Evolutionary conservation across 805 yeast genomes (phyloP).

Genomic region (Metschnikowia henanensis): DNA sequence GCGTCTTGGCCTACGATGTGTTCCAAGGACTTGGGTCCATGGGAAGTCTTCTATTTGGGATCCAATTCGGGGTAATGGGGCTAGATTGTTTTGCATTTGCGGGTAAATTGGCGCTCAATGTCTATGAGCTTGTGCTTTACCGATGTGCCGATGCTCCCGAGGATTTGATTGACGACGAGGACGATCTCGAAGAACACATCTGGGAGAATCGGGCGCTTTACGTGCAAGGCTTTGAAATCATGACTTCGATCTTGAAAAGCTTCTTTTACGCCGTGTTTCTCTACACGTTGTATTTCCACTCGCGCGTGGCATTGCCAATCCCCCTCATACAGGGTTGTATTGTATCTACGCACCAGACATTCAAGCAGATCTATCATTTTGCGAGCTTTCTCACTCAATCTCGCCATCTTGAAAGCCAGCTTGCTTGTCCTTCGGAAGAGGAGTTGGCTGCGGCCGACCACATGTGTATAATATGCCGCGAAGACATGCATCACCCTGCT

Average conservation of each 20-base stretch:
- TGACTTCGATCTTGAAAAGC: slow-evolving; percentile 42
- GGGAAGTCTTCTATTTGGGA: slow-evolving; percentile 65
- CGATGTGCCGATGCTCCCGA: slow-evolving; percentile 21
- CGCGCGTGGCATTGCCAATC: slow-evolving; percentile 33
- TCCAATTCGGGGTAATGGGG: slow-evolving; percentile 68
- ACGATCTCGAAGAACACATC: slow-evolving; percentile 50
- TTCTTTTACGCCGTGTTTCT: slow-evolving; percentile 31
- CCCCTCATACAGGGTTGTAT: slow-evolving; percentile 44
- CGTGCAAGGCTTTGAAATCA: slow-evolving; percentile 56
- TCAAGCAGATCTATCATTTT: slow-evolving; percentile 41
- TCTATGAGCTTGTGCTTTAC: slow-evolving; percentile 53
- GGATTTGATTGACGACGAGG: slow-evolving; percentile 21
- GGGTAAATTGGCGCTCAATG: slow-evolving; percentile 49
- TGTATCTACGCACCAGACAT: slow-evolving; percentile 38
- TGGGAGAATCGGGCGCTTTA: slow-evolving; percentile 74
- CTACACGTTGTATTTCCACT: slow-evolving; percentile 34
- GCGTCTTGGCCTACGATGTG: slow-evolving; percentile 54
- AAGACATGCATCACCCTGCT: slow-evolving; percentile 65
- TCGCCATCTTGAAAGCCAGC: slow-evolving; percentile 60
- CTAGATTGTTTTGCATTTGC: slow-evolving; percentile 50
- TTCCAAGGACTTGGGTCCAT: slow-evolving; percentile 52
- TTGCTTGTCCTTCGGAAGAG: slow-evolving; percentile 59
- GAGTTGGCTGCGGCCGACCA: slow-evolving; percentile 60
- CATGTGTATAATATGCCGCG: slow-evolving; percentile 87
- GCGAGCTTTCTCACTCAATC: slow-evolving; percentile 54